These are phyloP conservation scores for Cytidiella melzeri DNA, from an alignment of 768 basidiomycete species.

Conservation along the genomic window DNA sequence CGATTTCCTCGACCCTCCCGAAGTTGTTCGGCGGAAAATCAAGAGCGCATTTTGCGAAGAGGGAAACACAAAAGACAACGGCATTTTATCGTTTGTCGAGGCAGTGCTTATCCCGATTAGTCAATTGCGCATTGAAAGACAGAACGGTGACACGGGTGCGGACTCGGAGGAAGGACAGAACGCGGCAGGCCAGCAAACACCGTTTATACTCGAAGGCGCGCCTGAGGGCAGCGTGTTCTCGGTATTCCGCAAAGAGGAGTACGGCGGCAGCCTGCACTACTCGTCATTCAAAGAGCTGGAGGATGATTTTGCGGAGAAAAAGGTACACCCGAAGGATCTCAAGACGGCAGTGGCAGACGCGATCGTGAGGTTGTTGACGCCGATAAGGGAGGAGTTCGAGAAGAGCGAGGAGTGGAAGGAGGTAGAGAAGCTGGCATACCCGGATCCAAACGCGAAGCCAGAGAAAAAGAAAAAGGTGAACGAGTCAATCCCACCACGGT, in stretches of 20 bases:
- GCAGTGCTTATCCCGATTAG: conserved; percentile 88
- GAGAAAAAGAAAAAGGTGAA: conserved; percentile 54
- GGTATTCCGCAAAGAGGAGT: conserved; percentile 71
- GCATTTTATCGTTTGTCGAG: conserved; percentile 76
- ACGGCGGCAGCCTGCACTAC: conserved; percentile 79
- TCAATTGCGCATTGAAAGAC: conserved; percentile 60
- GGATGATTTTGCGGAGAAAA: conserved; percentile 67
- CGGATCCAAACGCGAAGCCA: conserved; percentile 59
- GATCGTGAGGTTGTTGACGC: conserved; percentile 69
- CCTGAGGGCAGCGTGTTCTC: conserved; percentile 81
- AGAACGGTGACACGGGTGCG: conserved; percentile 36
- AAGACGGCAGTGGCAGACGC: conserved; percentile 73
- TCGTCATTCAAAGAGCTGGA: conserved; percentile 56
- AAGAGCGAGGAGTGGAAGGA: conserved; percentile 76
- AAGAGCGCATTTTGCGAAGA: conserved; percentile 93
- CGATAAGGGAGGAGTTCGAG: conserved; percentile 75
- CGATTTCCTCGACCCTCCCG: conserved; percentile 89
- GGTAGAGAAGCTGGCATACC: conserved; percentile 78
- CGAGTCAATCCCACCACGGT: not conserved
- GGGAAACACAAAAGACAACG: conserved; percentile 84
- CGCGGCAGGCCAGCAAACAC: conserved; percentile 43
- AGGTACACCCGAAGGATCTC: conserved; percentile 85
- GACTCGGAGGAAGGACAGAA: conserved; percentile 41
- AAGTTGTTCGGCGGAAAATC: conserved; percentile 82
- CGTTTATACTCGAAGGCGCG: conserved; percentile 63